Base-by-base conservation (phyloP, 495 filamentous ascomycete genomes). In the Cladorrhinum samala region DNA sequence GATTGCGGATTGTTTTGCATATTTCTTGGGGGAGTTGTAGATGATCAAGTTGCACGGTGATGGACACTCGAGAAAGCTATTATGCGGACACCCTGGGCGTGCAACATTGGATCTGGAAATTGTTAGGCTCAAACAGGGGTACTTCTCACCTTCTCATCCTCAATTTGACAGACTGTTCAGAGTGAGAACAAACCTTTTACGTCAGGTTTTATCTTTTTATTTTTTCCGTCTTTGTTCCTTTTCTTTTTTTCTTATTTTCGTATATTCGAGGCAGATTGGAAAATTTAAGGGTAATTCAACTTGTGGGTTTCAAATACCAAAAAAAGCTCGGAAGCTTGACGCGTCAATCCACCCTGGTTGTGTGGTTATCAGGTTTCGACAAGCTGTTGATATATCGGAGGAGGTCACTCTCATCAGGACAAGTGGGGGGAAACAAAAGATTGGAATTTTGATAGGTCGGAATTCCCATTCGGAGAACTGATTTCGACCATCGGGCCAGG, bases 1-100 rank as follows among this genome's bases (percentile, higher is more conserved):
- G 49, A 17, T 54, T 43, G n/a, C n/a, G n/a, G n/a, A n/a, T 38
- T 17, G 20, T 37, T 41, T 23, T 56, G 40, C 46, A 54, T 48
- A 52, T 56, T 30, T 24, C 30, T 20, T 24, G 21, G 21, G 25
- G 20, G 24, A 27, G 45, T 33, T 33, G 27, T 33, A 33, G 27
- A 33, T 33, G 27, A 33, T 33, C 11, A 33, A 33, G 45, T 47
- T 20, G n/a, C n/a, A 47, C 24, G 13, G 39, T 41, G 39, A 41
- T 41, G 11, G 39, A 14, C 13, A n/a, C 39, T 14, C 11, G 45
- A 23, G 25, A 16, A 17, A n/a, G 23, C 13, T 47, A 23, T 3
- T 33, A 47, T 47, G 24, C 7, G 45, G 3, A 30, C 45, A 47
- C 45, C 24, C 45, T 24, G 45, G 45, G 45, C 45, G 45, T 47